phyloP scores from a whole-genome alignment of 2,329 filamentous ascomycete species.

The Colletotrichum ledebouriae region DNA sequence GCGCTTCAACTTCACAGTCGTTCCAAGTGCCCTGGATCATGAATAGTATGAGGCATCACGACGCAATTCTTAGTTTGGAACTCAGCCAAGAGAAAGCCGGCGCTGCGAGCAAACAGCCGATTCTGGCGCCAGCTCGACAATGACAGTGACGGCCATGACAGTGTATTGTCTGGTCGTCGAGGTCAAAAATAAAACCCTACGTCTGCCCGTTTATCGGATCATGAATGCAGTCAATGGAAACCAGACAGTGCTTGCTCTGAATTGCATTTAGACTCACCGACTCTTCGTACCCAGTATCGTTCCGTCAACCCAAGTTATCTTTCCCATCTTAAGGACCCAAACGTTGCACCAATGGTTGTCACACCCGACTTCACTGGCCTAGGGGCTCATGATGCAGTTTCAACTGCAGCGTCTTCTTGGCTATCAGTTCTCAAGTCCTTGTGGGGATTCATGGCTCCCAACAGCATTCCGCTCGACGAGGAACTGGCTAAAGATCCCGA shows the following conservation, averaged over 20 bases:
- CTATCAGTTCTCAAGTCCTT: slow-evolving; percentile 19
- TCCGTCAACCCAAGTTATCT: not conserved
- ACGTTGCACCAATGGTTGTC: slow-evolving; percentile 9
- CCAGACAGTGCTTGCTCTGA: slow-evolving; percentile 21
- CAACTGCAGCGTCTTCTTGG: slow-evolving; percentile 10
- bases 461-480: slow-evolving; percentile 17
- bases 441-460: slow-evolving; percentile 26
- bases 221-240: slow-evolving; percentile 10
- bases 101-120: not conserved
- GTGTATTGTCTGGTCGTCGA: not conserved
- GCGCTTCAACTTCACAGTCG: not conserved
- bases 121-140: not conserved
- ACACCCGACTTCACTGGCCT: slow-evolving; percentile 14
- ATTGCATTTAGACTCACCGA: slow-evolving; percentile 22
- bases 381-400: slow-evolving; percentile 22
- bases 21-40: not conserved
- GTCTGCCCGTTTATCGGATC: slow-evolving; percentile 2
- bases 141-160: not conserved
- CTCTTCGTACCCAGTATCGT: slow-evolving; percentile 23
- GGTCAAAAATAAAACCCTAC: slow-evolving; percentile 21
- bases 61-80: not conserved
- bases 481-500: slow-evolving; percentile 35
- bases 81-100: not conserved
- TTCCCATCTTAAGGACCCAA: not conserved
- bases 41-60: not conserved